Evolutionary conservation across 768 basidiomycete species (phyloP), one percentile per base, ranked within the genome.

Genomic region (Leccinum arenicola): DNA sequence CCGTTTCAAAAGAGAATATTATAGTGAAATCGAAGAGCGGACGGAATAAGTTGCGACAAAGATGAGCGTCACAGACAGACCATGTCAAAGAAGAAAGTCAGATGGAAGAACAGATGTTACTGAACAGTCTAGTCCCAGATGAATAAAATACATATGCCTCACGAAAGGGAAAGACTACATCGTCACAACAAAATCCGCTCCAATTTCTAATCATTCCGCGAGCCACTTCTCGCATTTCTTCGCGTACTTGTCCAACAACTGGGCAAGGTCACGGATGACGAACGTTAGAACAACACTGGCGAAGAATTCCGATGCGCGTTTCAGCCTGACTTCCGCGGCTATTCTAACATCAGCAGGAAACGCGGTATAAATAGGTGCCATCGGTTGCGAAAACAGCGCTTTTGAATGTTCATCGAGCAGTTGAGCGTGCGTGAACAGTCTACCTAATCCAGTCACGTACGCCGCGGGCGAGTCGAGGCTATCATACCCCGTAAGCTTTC

Each of bases 151-250:
- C 74, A 73, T 60, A 56, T 70, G 63, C 64, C 65, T 61, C 61
- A 56, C 63, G 60, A 62, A 64, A 45, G 19, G 23, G 25, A 23
- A 62, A 65, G 60, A 62, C 66, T 57, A 63, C 55, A 67, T 72
- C 70, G 67, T 61, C 65, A 60, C 60, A 63, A 58, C 63, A 60
- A 60, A 61, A 68, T 67, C 64, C 60, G 33, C 45, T 57, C 58
- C 63, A 49, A 33, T 48, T 51, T 62, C 65, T 65, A 63, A 61
- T 79, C 78, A 93, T 70, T 95, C 92, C 38, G 86, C 89, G 38
- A 93, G 81, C 90, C 91, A 93, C 75, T 92, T 93, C 76, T 93
- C 93, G 75, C 91, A 92, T 72, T 91, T 91, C 81, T 94, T 94
- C 63, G 88, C 89, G 73, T 94, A 95, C 76, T 95, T 95, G 79